These are phyloP conservation scores for Blastomyces gilchristii DNA, from an alignment of 2,329 filamentous ascomycete species.

Conservation along the genomic window DNA sequence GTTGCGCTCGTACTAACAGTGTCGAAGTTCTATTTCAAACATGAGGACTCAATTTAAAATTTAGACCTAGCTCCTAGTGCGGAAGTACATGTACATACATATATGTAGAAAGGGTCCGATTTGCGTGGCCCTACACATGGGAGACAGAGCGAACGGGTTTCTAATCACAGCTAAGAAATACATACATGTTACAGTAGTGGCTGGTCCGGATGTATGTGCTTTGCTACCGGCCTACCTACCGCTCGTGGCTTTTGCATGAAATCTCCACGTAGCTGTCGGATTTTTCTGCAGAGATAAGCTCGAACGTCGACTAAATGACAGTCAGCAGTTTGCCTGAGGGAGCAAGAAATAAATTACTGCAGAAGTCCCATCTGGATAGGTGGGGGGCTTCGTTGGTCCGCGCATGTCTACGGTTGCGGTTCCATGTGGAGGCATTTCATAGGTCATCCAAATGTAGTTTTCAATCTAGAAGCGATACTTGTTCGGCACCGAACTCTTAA, in stretches of 20 bases:
- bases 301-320: background rate
- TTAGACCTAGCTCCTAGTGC: background rate
- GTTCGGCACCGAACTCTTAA: too few species aligned
- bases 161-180: background rate
- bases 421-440: background rate
- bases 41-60: too few species aligned
- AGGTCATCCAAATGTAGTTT: background rate
- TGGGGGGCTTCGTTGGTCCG: background rate
- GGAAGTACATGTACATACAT: too few species aligned
- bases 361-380: background rate
- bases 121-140: background rate
- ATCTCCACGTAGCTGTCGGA: background rate
- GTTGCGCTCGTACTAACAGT: too few species aligned
- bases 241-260: background rate
- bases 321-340: too few species aligned
- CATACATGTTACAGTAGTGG: background rate
- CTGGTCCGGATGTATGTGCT: background rate
- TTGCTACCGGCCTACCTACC: background rate
- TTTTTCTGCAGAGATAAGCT: background rate
- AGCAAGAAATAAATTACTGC: background rate
- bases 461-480: background rate
- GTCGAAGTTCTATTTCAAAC: too few species aligned
- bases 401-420: background rate
- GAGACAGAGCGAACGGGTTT: too few species aligned
- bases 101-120: background rate